phyloP scores from a whole-genome alignment of 2,329 filamentous ascomycete genomes.

The Ophiostoma ips region DNA sequence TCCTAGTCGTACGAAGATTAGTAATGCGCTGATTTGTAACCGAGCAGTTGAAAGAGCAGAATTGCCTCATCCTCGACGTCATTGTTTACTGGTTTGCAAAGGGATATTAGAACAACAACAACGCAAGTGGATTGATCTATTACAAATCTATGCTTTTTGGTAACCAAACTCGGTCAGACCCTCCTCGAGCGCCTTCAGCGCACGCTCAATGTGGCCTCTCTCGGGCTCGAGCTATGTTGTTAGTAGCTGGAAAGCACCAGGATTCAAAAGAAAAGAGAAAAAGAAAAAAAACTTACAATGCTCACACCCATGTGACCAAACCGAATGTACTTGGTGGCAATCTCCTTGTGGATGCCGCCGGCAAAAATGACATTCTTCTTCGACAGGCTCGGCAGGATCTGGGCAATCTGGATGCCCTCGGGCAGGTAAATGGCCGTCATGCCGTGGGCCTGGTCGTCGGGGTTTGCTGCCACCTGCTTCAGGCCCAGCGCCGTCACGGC shows the following conservation, averaged over 20 bases:
- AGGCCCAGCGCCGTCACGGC: constrained; percentile 62
- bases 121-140: too few relatives aligned
- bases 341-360: constrained; percentile 90
- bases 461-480: constrained; percentile 71
- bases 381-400: constrained; percentile 70
- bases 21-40: too few relatives aligned
- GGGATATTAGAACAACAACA: too few relatives aligned
- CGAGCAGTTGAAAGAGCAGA: too few relatives aligned
- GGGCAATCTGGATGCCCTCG: constrained; percentile 63
- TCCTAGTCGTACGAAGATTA: too few relatives aligned
- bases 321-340: constrained; percentile 82
- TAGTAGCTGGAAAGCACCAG: constrained; percentile 2
- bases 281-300: constrained; percentile 39
- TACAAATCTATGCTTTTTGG: constrained; percentile 28
- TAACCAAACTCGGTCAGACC: constrained; percentile 62
- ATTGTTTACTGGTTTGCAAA: too few relatives aligned
- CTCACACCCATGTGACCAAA: constrained; percentile 98
- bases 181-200: constrained; percentile 62
- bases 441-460: constrained; percentile 84
- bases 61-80: too few relatives aligned
- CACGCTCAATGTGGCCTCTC: constrained; percentile 70
- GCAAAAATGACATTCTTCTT: constrained; percentile 89
- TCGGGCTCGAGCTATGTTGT: constrained; percentile 51
- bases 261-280: not conserved
- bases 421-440: constrained; percentile 98